These are phyloP conservation scores for Dictyostelium brefeldianum DNA, from an alignment of 78 protist genomes.

Conservation along the genomic window DNA sequence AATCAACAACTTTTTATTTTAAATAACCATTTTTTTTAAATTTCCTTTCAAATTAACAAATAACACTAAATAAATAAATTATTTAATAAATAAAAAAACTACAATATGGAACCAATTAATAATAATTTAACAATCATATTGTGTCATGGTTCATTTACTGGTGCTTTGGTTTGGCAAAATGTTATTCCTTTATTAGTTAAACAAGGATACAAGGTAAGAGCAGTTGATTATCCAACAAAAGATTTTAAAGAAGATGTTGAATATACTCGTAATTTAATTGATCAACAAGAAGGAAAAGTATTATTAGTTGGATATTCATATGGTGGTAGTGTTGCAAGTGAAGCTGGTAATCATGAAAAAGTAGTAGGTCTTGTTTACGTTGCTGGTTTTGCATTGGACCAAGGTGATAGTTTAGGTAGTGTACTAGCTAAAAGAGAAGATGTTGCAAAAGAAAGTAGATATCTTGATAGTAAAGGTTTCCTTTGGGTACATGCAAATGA, in stretches of 20 bases:
- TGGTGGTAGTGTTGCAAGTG: conserved; percentile 53
- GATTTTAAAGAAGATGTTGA: conserved; percentile 41
- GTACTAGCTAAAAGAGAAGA: conserved; percentile 21
- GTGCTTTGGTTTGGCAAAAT: conserved; percentile 15
- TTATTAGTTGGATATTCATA: conserved; percentile 49
- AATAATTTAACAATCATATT: conserved; percentile 11
- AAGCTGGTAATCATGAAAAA: conserved; percentile 12
- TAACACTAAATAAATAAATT: too few species aligned
- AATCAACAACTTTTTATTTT: too few species aligned
- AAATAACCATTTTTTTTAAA: too few species aligned
- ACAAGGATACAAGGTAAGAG: conserved; percentile 32
- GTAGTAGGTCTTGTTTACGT: conserved; percentile 52
- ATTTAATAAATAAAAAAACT: too few species aligned
- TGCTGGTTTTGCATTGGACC: conserved; percentile 25
- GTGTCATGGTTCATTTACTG: background rate
- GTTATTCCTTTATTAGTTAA: background rate
- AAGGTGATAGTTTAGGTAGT: conserved; percentile 18
- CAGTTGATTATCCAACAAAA: conserved; percentile 17
- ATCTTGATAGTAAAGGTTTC: conserved; percentile 14
- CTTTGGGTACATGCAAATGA: conserved; percentile 8
- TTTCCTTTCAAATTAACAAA: too few species aligned
- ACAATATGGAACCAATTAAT: background rate
- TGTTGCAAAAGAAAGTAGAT: background rate
- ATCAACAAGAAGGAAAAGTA: conserved; percentile 27
- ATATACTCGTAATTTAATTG: conserved; percentile 3